A percentile compares a stretch with the other conserved stretches of the same genome.
These are phyloP conservation scores for Scedosporium aurantiacum DNA, from an alignment of 2,329 filamentous ascomycete species.

Conservation along the genomic window DNA sequence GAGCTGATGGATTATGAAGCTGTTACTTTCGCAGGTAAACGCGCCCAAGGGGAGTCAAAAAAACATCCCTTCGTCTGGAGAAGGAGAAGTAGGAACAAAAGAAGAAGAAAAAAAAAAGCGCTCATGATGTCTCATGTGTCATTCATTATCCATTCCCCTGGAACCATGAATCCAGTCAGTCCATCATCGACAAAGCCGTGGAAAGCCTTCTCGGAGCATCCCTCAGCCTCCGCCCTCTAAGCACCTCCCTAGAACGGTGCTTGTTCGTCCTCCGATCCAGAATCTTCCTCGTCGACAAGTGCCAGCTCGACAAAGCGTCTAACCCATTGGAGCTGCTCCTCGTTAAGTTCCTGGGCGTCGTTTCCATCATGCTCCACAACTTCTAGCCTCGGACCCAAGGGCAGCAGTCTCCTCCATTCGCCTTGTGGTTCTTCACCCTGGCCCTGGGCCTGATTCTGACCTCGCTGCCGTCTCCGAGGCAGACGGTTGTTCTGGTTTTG, in stretches of 20 bases:
- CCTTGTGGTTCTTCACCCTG: not conserved
- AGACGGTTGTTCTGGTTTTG: conserved; percentile 3
- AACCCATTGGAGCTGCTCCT: conserved; percentile 40
- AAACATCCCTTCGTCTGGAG: no score
- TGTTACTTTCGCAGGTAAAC: no score
- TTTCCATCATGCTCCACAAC: not conserved
- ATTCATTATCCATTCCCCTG: no score
- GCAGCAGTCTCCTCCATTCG: not conserved
- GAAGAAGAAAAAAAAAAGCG: no score
- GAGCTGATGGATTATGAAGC: no score
- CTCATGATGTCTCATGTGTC: no score
- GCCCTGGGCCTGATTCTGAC: not conserved
- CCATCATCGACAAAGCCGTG: no score
- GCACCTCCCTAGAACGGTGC: not conserved
- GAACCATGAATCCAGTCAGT: no score
- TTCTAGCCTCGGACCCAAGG: not conserved
- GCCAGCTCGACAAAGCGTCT: conserved; percentile 43
- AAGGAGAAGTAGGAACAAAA: no score
- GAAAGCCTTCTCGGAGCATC: not conserved
- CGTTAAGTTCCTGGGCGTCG: conserved; percentile 24
- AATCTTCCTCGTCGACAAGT: conserved; percentile 40
- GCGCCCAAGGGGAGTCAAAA: no score
- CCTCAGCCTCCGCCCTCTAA: not conserved
- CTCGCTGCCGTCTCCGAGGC: conserved; percentile 14
- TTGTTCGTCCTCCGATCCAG: conserved; percentile 27